Base-by-base conservation (phyloP, 345 rosid genomes). In the Populus ilicifolia region DNA sequence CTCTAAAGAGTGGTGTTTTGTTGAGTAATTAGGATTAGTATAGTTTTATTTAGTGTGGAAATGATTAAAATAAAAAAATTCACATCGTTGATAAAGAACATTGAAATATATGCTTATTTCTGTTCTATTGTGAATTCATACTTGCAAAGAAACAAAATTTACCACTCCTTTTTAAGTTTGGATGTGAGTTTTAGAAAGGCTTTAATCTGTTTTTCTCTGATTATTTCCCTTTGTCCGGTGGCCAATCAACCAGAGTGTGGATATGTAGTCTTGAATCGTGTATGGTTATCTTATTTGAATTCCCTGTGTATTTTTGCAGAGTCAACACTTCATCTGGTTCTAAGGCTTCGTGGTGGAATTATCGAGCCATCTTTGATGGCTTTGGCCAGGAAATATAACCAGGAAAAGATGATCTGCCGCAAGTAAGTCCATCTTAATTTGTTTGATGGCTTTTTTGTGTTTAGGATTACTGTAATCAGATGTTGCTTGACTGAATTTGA, bases 321-420 rank as follows among this genome's bases (percentile, higher is more conserved):
- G 35, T 90, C 97, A 0, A 91, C 98, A 0, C 97, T 93, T 70
- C 98, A 93, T 85, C 87, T 93, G 30, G 97, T 91, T 56, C 76
- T 91, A 85, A 91, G 98, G 86, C 87, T 93, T 36, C 89, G 98
- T 27, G 97, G 98, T 80, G 98, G 98, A 25, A 93, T 93, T 75
- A 93, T 91, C 29, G 97, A 93, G 88, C 96, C 98, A 30, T 91
- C 97, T n/a, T 84, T 93, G 89, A 93, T 93, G 94, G 91, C 91
- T 23, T 81, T 93, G 87, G 98, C 97, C 80, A 84, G 89, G 80
- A 91, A 89, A 69, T 89, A 87, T 79, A 89, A 89, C 76, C 92
- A 89, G 85, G 98, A 93, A 77, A 93, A 93, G 85, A 91, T 85
- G 89, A 91, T 93, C 77, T 93, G 98, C 90, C 89, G 98, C 86